These are phyloP conservation scores for Xylariaceae sp. DNA, from an alignment of 2,329 filamentous ascomycete species.

Conservation along the genomic window DNA sequence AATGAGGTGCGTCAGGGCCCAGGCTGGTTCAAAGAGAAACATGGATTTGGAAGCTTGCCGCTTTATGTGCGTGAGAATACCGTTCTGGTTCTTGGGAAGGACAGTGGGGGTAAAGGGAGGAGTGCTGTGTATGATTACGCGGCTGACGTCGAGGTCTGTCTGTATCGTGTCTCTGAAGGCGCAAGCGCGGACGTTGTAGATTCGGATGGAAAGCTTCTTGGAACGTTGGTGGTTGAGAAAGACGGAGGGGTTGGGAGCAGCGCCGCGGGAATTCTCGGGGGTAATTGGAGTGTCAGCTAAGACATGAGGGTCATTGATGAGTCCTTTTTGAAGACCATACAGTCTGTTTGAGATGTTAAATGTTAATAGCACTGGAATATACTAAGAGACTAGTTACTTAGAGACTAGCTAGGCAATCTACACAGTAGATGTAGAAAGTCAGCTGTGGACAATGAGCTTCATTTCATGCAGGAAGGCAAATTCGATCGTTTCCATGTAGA, in stretches of 20 bases:
- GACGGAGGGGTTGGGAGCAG: conserved; percentile 39
- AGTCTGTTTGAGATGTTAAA: conserved; percentile 25
- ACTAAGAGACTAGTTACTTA: not conserved
- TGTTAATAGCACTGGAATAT: not conserved
- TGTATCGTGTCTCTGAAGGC: conserved; percentile 41
- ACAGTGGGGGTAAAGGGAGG: conserved; percentile 32
- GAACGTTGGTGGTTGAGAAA: conserved; percentile 36
- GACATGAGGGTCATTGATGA: conserved; percentile 22
- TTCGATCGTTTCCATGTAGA: too few relatives aligned
- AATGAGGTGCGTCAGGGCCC: conserved; percentile 47
- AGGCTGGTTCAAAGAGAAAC: conserved; percentile 57
- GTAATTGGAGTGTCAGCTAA: conserved; percentile 26
- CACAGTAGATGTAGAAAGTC: too few relatives aligned
- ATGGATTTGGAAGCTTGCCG: conserved; percentile 55
- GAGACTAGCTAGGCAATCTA: too few relatives aligned
- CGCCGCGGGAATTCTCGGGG: conserved; percentile 39
- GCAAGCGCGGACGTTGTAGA: conserved; percentile 41
- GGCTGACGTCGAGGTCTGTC: conserved; percentile 43
- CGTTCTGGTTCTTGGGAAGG: conserved; percentile 43
- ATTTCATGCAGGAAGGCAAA: not conserved
- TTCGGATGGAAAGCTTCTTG: conserved; percentile 39
- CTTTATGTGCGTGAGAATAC: conserved; percentile 55
- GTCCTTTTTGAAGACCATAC: conserved; percentile 17
- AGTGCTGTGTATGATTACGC: conserved; percentile 47
- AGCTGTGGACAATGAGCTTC: not conserved